These are phyloP conservation scores for Irineochytrium annulatum DNA, from an alignment of 192 early-diverging fungal species.

Conservation along the genomic window DNA sequence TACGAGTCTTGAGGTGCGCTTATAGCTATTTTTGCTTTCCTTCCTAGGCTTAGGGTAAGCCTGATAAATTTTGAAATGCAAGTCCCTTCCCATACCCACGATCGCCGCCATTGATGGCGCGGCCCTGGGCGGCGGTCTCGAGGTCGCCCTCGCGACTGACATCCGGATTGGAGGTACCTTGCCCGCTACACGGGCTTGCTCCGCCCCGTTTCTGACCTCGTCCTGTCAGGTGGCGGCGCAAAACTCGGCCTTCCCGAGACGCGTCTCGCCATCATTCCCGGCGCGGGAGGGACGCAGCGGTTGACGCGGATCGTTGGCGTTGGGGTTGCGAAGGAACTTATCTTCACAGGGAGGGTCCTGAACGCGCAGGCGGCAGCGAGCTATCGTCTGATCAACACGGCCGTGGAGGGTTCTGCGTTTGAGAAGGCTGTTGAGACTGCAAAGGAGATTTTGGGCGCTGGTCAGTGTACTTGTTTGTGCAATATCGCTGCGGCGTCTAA, in stretches of 20 bases:
- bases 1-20: slow-evolving; percentile 68
- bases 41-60: background rate
- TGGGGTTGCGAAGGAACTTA: slow-evolving; percentile 86
- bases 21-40: background rate
- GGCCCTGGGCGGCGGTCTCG: slow-evolving; percentile 89
- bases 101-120: slow-evolving; percentile 92
- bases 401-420: slow-evolving; percentile 58
- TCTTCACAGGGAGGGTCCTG: slow-evolving; percentile 78
- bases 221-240: slow-evolving; percentile 46
- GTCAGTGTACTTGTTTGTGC: slow-evolving; percentile 4
- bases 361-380: slow-evolving; percentile 59
- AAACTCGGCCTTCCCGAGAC: slow-evolving; percentile 90
- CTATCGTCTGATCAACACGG: slow-evolving; percentile 75
- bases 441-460: slow-evolving; percentile 62
- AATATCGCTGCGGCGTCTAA: background rate
- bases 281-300: slow-evolving; percentile 93
- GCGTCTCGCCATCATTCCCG: slow-evolving; percentile 90
- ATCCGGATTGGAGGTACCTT: slow-evolving; percentile 74
- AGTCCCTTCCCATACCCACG: slow-evolving; percentile 82
- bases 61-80: background rate
- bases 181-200: background rate
- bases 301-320: slow-evolving; percentile 81
- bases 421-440: slow-evolving; percentile 77
- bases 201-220: slow-evolving; percentile 1
- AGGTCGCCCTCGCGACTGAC: slow-evolving; percentile 86